A percentile compares a stretch with the other conserved stretches of the same genome.
These are phyloP conservation scores for Fraxinus nigra DNA, from an alignment of 305 asterid species.

Conservation along the genomic window DNA sequence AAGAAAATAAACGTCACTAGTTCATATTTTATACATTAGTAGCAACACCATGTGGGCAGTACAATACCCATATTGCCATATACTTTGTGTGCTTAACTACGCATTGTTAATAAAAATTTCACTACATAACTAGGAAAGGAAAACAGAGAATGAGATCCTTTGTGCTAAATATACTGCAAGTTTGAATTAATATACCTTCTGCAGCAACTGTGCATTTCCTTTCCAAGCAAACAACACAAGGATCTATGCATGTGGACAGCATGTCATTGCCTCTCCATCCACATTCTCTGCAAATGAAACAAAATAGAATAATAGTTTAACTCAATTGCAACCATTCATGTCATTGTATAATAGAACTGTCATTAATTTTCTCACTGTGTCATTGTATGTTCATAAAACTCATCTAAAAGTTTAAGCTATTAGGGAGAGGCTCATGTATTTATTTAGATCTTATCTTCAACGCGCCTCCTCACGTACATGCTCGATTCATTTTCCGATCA, in stretches of 20 bases:
- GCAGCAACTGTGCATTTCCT: conserved; percentile 85
- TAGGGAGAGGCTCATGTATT: background rate
- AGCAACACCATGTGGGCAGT: background rate
- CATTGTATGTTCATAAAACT: background rate
- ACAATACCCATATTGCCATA: background rate
- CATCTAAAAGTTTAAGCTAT: background rate
- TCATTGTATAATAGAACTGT: background rate
- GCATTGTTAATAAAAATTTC: background rate
- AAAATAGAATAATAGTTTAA: conserved; percentile 6
- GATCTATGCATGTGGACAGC: conserved; percentile 54
- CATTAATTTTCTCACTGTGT: background rate
- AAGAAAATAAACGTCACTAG: background rate
- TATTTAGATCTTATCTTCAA: background rate
- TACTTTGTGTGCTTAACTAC: background rate
- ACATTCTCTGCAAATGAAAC: conserved; percentile 54
- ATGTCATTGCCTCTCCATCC: conserved; percentile 69
- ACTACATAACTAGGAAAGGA: background rate
- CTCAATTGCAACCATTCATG: background rate
- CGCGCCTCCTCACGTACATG: background rate
- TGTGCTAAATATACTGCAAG: background rate
- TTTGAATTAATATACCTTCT: conserved; percentile 48
- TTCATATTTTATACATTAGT: background rate
- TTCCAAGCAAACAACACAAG: conserved; percentile 91
- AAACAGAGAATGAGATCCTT: background rate
- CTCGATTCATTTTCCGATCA: background rate